Evolutionary conservation across 345 rosid genomes (phyloP), one percentile per base, ranked within the genome.

Genomic region (Rhodomyrtus tomentosa): DNA sequence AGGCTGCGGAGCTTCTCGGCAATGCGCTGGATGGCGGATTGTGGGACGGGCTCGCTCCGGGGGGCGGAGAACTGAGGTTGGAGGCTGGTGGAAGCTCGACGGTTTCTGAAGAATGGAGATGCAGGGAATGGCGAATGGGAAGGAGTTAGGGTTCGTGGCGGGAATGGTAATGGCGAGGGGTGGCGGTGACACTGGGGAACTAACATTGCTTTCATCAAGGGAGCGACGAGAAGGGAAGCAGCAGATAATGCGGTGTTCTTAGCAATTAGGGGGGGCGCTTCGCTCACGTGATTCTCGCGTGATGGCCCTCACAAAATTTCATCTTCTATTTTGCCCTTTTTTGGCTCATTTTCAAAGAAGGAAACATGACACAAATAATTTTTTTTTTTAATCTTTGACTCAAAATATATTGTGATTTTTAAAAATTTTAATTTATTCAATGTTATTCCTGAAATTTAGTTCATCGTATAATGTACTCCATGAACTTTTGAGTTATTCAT

Each of bases 1-100:
- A 96, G 97, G 84, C 92, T 91, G 55, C 98, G 98, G 80, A 96
- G 99, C 94, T 96, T 96, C 54, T 96, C 96, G 20, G 99, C 98
- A 72, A 95, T 95, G 72, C 99, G 94, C 76, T 89, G 91, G 88
- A 95, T 96, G 68, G 98, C 98, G 59, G 96, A 92, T 49, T 90
- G 91, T 24, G 96, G 93, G 84, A 92, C 90, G 81, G 83, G 29
- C 38, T 80, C 72, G 48, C 45, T 7, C 27, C 24, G 91, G 89
- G 85, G 82, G 50, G 87, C 59, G 85, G 86, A 86, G 87, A 91
- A 51, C 12, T 56, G 3, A 55, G 93, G 88, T 51, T 88, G 56
- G 86, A 88, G 87, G 90, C 82, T 58, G 79, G 72, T 82, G 86
- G 84, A 36, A 24, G 24, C 25, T 88, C 20, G 85, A 32, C 74